Base-by-base conservation (phyloP, 768 basidiomycete species). In the Chiua virens region DNA sequence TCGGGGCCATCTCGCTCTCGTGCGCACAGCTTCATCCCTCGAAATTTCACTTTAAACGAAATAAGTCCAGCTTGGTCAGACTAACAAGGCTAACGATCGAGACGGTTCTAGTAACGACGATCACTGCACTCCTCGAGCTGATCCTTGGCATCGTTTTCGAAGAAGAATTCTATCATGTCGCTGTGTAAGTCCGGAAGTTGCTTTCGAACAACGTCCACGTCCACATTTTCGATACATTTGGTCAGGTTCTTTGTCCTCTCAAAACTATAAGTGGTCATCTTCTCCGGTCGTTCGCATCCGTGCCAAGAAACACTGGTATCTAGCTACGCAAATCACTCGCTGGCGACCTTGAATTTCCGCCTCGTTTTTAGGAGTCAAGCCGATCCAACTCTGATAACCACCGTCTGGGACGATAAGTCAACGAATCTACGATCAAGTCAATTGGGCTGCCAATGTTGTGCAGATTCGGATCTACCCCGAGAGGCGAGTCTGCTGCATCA, bases 61-160 rank as follows among this genome's bases (percentile, higher is more conserved):
- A 18, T 14, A 57, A 40, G 5, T 53, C 42, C 2, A 39, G 20
- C 5, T 17, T 59, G 8, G 23, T 36, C 37, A 55, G 49, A 23
- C 32, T 64, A 7, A 66, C 55, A 3, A 63, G 35, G 44, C 38
- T 66, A 13, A 58, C 62, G n/a, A 44, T 64, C 14, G 63, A 66
- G 32, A 66, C 62, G 0, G 65, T 65, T 3, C 47, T 58, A 13
- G 42, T 64, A 10, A 66, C 64, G 11, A 52, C 62, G 5, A 36
- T 42, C 3, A 53, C 64, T 1, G 55, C 55, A 0, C 43, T 64
- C 14, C 17, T 58, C 1, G 63, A 66, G 34, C 44, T 64, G 3
- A 27, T 58, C 10, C 41, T 66, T 8, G 55, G 45, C 4, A 6
- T 49, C 3, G 40, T 39, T 25, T 65, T 8, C 23, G 23, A 5